Conservation (phyloP, 192 early-diverging fungal species). For the Linnemannia hyalina region DNA sequence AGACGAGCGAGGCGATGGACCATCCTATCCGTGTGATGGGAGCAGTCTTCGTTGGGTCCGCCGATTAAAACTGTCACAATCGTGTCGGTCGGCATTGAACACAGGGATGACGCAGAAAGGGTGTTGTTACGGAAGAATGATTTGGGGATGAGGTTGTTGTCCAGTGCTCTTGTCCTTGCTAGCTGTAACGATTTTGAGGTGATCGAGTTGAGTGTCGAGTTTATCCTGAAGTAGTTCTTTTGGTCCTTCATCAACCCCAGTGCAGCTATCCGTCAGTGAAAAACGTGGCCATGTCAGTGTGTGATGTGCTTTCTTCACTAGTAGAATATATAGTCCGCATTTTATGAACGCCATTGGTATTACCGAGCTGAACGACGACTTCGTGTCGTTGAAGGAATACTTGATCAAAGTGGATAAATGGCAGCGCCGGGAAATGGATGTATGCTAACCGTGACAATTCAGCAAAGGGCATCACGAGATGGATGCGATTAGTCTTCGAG, state of each 20-base stretch:
- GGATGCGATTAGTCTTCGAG: too few species aligned
- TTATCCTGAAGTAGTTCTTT: conserved; percentile 47
- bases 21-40: conserved; percentile 46
- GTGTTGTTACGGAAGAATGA: conserved; percentile 7
- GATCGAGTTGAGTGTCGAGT: conserved; percentile 48
- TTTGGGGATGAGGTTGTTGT: conserved; percentile 25
- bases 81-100: background rate
- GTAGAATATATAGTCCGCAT: background rate
- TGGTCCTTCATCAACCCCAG: conserved; percentile 57
- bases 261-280: conserved; percentile 19
- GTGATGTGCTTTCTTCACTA: background rate
- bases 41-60: conserved; percentile 47
- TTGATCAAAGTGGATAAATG: conserved; percentile 54
- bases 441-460: conserved; percentile 17
- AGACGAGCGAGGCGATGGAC: conserved; percentile 30
- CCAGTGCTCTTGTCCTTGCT: conserved; percentile 1
- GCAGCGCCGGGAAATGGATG: conserved; percentile 48
- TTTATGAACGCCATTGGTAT: background rate
- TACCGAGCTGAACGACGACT: conserved; percentile 48
- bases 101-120: background rate
- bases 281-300: background rate
- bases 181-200: conserved; percentile 21
- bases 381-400: conserved; percentile 47
- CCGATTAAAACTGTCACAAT: conserved; percentile 42
- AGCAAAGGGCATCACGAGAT: background rate